Evolutionary conservation across 805 yeast genomes (phyloP).

Genomic region (Wickerhamiella cacticola): DNA sequence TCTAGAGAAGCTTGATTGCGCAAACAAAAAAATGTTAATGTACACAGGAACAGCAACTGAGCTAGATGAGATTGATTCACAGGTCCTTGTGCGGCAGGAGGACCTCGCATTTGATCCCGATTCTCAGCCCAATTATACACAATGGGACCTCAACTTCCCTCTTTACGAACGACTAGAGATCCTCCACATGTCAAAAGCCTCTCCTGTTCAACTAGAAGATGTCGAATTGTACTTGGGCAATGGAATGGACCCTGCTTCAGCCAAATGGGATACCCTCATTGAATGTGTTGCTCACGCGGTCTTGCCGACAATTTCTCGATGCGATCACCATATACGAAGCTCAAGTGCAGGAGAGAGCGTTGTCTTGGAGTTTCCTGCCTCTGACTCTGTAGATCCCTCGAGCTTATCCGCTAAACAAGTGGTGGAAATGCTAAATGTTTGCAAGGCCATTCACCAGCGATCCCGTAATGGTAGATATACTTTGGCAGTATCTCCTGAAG

Average conservation of each 20-base stretch:
- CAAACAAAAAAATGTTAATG: constrained; percentile 15
- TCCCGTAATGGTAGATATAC: constrained; percentile 26
- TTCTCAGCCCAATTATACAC: constrained; percentile 20
- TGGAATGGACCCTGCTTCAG: constrained; percentile 41
- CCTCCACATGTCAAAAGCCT: constrained; percentile 69
- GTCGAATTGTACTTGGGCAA: constrained; percentile 71
- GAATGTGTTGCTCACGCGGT: constrained; percentile 27
- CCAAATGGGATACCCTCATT: constrained; percentile 29
- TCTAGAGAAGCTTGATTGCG: constrained; percentile 17
- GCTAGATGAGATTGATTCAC: constrained; percentile 17
- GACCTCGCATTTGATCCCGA: constrained; percentile 17
- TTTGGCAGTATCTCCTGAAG: constrained; percentile 72
- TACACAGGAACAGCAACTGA: constrained; percentile 4
- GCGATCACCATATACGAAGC: constrained; percentile 22
- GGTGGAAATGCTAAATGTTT: constrained; percentile 39
- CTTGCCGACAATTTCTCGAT: constrained; percentile 17
- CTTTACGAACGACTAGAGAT: constrained; percentile 74
- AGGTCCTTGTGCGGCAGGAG: constrained; percentile 18
- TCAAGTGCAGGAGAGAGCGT: constrained; percentile 13
- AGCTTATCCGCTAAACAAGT: constrained; percentile 26
- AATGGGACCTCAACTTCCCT: constrained; percentile 39
- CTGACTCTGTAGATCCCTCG: constrained; percentile 37
- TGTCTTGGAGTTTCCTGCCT: constrained; percentile 12
- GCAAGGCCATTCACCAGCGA: constrained; percentile 49
- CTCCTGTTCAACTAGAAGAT: constrained; percentile 33